Percentiles rank a stretch among this genome's conserved stretches.
These are phyloP conservation scores for Penstemon barbatus DNA, from an alignment of 257 asterid genomes.

Conservation along the genomic window DNA sequence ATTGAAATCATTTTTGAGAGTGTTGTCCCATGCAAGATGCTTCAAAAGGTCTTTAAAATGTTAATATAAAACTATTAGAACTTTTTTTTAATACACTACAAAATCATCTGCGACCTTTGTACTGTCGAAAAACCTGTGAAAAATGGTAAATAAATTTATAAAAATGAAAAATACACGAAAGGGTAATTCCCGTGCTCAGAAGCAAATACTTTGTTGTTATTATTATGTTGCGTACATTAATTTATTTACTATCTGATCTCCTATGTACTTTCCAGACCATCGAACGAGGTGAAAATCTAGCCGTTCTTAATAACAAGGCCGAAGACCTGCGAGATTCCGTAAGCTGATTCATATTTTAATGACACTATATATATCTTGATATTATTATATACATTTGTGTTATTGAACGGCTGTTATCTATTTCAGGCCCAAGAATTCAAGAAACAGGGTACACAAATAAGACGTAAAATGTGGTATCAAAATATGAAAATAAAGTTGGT, in stretches of 20 bases:
- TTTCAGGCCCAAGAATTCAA: constrained; percentile 68
- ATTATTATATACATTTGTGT: neutral
- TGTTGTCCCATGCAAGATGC: too few relatives aligned
- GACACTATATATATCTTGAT: constrained; percentile 1
- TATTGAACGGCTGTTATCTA: neutral
- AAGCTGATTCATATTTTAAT: constrained; percentile 18
- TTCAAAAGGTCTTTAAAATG: too few relatives aligned
- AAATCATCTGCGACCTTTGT: too few relatives aligned
- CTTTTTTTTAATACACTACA: too few relatives aligned
- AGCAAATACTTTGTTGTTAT: too few relatives aligned
- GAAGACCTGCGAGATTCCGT: constrained; percentile 79
- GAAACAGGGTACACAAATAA: constrained; percentile 53
- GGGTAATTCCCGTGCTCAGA: too few relatives aligned
- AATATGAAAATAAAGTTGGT: constrained; percentile 83
- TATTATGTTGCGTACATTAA: neutral
- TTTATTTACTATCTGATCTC: constrained; percentile 8
- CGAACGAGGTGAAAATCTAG: constrained; percentile 73
- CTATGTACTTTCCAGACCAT: constrained; percentile 54
- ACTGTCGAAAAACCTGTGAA: too few relatives aligned
- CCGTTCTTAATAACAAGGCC: constrained; percentile 63
- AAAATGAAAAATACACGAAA: too few relatives aligned
- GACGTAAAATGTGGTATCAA: constrained; percentile 89
- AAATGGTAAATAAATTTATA: too few relatives aligned
- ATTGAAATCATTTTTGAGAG: too few relatives aligned
- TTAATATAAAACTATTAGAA: too few relatives aligned